A percentile compares a stretch with the other conserved stretches of the same genome.
These are phyloP conservation scores for Rhododendron simsii DNA, from an alignment of 148 eudicot genomes.

Conservation along the genomic window DNA sequence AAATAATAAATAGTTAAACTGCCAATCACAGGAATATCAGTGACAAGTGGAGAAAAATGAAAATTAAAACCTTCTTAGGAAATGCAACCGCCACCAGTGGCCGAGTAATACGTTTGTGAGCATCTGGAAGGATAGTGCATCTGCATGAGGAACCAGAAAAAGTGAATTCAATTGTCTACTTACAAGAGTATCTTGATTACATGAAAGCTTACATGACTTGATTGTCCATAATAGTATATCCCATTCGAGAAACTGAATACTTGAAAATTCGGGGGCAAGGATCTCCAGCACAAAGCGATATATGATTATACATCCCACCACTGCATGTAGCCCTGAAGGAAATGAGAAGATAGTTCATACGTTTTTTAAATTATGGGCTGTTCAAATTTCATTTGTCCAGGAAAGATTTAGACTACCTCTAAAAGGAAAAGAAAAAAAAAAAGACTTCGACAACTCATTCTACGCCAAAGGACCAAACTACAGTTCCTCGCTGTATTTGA, in stretches of 20 bases:
- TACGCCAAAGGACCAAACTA: too few relatives aligned
- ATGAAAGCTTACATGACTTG: conserved; percentile 69
- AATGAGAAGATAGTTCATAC: conserved; percentile 30
- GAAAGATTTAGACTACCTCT: too few relatives aligned
- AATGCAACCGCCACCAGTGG: conserved; percentile 67
- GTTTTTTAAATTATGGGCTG: background rate
- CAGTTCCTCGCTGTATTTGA: too few relatives aligned
- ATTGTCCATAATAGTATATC: conserved; percentile 62
- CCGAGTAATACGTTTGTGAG: conserved; percentile 65
- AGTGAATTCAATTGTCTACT: background rate
- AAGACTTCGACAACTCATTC: too few relatives aligned
- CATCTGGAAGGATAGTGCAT: conserved; percentile 81
- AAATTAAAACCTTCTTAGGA: conserved; percentile 56
- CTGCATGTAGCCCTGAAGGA: conserved; percentile 55
- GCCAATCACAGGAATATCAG: background rate
- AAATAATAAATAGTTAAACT: background rate
- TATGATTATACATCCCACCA: conserved; percentile 91
- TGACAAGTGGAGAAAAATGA: background rate
- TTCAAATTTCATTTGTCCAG: too few relatives aligned
- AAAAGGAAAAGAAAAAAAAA: too few relatives aligned
- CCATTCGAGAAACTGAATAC: conserved; percentile 74
- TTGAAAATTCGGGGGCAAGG: conserved; percentile 87
- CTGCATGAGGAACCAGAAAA: conserved; percentile 29
- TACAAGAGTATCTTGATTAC: background rate
- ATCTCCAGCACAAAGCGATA: conserved; percentile 87